Conservation (phyloP, 1,139 yeast genomes). For the Pichia sp. region DNA sequence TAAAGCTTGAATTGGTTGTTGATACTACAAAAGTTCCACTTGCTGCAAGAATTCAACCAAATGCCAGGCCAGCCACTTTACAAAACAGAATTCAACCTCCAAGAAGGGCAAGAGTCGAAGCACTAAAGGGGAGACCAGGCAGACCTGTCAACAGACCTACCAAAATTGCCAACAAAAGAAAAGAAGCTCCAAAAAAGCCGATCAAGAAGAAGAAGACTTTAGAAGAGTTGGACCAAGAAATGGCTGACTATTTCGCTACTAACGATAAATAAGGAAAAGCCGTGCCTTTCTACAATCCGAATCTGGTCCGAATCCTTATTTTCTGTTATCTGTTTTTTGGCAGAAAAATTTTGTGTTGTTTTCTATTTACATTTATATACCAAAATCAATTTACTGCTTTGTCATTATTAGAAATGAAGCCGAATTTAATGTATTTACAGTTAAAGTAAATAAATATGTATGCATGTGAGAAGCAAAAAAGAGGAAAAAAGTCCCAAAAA, state of each 20-base stretch:
- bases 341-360: background rate
- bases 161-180: conserved; percentile 5
- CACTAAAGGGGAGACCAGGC: conserved; percentile 15
- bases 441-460: too few relatives aligned
- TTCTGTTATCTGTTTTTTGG: background rate
- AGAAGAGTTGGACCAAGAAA: conserved; percentile 89
- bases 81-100: background rate
- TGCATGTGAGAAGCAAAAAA: too few relatives aligned
- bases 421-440: background rate
- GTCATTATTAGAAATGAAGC: background rate
- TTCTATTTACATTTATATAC: background rate
- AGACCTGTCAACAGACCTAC: conserved; percentile 7
- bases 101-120: conserved; percentile 2
- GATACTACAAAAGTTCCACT: conserved; percentile 81
- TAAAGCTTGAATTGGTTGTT: conserved; percentile 79
- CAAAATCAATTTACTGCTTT: background rate
- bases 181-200: conserved; percentile 28
- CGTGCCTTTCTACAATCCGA: background rate
- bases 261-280: conserved; percentile 21
- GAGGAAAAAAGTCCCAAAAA: too few relatives aligned
- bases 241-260: conserved; percentile 54
- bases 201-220: conserved; percentile 65
- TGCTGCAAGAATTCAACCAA: conserved; percentile 64
- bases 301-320: background rate
- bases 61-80: conserved; percentile 13